Percentiles rank a stretch among this genome's conserved stretches.
These are phyloP conservation scores for Williopsis jadinii DNA, from an alignment of 1,139 yeast species.

Conservation along the genomic window DNA sequence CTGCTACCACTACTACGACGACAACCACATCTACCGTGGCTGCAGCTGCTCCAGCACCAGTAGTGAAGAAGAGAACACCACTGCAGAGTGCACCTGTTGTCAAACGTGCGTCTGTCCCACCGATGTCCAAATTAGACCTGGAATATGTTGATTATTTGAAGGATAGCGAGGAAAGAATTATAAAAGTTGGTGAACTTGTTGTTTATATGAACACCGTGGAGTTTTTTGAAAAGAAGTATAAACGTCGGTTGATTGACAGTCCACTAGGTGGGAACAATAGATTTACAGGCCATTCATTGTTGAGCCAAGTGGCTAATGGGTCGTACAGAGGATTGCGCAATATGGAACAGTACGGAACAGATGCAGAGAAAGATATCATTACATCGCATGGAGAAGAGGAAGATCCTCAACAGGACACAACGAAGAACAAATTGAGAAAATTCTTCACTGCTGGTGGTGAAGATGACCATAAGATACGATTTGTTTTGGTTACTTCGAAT, in stretches of 20 bases:
- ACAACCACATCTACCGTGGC: background rate
- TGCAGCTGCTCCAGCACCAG: background rate
- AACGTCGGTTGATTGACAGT: conserved; percentile 53
- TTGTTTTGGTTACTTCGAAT: conserved; percentile 45
- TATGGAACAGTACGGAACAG: conserved; percentile 22
- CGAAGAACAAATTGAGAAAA: conserved; percentile 23
- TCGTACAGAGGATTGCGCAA: conserved; percentile 32
- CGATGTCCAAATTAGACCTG: conserved; percentile 53
- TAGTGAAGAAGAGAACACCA: background rate
- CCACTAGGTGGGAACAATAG: conserved; percentile 36
- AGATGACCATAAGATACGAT: conserved; percentile 27
- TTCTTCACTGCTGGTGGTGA: conserved; percentile 20
- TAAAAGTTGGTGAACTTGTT: conserved; percentile 51
- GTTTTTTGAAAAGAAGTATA: conserved; percentile 46
- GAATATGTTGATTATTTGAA: conserved; percentile 60
- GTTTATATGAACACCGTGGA: conserved; percentile 36
- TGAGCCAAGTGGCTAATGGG: conserved; percentile 54
- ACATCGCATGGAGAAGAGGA: conserved; percentile 15
- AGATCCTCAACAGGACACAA: conserved; percentile 4
- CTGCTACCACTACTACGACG: conserved; percentile 1
- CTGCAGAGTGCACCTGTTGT: background rate
- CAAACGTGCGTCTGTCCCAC: conserved; percentile 16
- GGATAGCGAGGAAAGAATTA: conserved; percentile 62
- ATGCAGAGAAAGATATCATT: conserved; percentile 17
- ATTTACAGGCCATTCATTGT: conserved; percentile 30